Conservation (phyloP, 2,329 filamentous ascomycete genomes). For the Amphichorda felina region DNA sequence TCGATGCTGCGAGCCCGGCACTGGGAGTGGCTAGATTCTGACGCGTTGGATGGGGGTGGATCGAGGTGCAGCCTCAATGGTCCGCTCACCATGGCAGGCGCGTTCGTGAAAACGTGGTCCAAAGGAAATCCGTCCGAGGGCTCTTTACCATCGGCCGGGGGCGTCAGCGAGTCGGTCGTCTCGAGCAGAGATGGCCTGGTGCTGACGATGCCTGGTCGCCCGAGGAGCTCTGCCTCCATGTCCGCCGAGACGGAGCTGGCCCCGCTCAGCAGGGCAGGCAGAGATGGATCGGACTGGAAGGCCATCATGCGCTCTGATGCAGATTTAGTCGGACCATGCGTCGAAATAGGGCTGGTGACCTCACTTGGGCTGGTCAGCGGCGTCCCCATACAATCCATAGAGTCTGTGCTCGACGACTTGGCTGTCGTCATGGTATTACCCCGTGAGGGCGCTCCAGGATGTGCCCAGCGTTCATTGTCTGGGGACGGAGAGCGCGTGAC, state of each 20-base stretch:
- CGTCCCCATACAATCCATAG: constrained; percentile 33
- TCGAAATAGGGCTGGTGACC: constrained; percentile 33
- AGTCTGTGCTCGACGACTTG: constrained; percentile 40
- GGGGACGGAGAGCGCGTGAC: constrained; percentile 28
- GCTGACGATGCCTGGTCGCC: constrained; percentile 32
- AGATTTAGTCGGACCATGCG: constrained; percentile 20
- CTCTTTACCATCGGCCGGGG: constrained; percentile 37
- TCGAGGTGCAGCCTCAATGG: constrained; percentile 15
- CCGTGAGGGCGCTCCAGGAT: constrained; percentile 20
- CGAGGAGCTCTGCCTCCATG: constrained; percentile 46
- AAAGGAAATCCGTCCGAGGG: constrained; percentile 32
- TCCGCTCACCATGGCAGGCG: constrained; percentile 18
- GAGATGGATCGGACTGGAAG: constrained; percentile 52
- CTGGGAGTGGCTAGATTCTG: not conserved
- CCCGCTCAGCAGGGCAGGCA: constrained; percentile 51
- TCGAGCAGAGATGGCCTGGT: constrained; percentile 31
- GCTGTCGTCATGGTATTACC: constrained; percentile 29
- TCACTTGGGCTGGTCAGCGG: constrained; percentile 45
- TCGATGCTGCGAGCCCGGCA: constrained; percentile 3
- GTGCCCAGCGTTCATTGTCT: constrained; percentile 24
- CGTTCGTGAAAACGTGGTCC: constrained; percentile 22
- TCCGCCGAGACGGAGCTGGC: constrained; percentile 54
- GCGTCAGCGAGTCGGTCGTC: constrained; percentile 41
- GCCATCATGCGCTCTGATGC: constrained; percentile 33
- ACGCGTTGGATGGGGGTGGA: constrained; percentile 6